These are phyloP conservation scores for Fraxinus pennsylvanica DNA, from an alignment of 257 asterid genomes.

Conservation along the genomic window DNA sequence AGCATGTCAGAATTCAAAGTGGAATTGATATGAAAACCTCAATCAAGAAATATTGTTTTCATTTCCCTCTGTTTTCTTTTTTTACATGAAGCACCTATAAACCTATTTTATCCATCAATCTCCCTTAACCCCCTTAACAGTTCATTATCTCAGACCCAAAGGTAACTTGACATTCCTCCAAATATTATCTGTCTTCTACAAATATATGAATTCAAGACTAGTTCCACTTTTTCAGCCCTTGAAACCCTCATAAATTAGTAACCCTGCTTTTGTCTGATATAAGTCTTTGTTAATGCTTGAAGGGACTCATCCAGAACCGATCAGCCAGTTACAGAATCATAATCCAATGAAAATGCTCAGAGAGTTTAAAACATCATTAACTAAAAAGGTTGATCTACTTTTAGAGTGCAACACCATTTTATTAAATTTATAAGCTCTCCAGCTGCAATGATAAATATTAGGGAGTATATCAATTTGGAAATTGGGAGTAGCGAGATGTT, in stretches of 20 bases:
- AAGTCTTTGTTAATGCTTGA: background rate
- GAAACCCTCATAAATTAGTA: background rate
- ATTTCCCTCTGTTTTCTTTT: background rate
- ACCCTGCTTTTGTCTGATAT: background rate
- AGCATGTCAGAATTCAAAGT: constrained; percentile 18
- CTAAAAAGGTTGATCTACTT: background rate
- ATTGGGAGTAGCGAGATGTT: background rate
- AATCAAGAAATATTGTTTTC: constrained; percentile 10
- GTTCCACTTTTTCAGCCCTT: background rate
- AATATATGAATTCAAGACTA: background rate
- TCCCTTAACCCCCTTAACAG: background rate
- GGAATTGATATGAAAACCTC: constrained; percentile 19
- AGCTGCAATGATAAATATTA: background rate
- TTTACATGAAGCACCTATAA: background rate
- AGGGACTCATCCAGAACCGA: background rate
- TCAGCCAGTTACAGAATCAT: background rate
- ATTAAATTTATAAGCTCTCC: background rate
- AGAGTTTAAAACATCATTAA: background rate
- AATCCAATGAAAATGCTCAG: background rate
- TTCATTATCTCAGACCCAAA: constrained; percentile 1
- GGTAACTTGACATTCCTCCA: background rate
- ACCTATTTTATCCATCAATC: background rate
- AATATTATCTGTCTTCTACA: background rate
- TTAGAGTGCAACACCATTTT: background rate
- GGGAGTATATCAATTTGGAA: background rate